Evolutionary conservation across 2,329 filamentous ascomycete genomes (phyloP), one percentile per base, ranked within the genome.

Genomic region (Pseudogymnoascus sp.): DNA sequence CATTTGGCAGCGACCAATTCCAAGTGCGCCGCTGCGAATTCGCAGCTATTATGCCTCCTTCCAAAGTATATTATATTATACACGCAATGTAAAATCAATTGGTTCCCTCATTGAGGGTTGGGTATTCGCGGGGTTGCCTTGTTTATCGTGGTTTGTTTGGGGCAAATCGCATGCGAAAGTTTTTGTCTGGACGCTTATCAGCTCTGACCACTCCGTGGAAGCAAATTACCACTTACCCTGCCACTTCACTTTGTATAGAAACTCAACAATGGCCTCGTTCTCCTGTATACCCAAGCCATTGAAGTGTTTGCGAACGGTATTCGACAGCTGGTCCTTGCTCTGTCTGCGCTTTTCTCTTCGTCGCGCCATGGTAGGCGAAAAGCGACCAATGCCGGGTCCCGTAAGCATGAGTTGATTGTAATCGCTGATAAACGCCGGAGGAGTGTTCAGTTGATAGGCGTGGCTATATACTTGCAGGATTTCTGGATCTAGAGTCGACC

Each of bases 291-390:
- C 88, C 67, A 90, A 81, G 36, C 85, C 86, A 72, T 95, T 95
- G 77, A 95, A 95, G 75, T 95, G 89, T 74, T 91, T 93, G 67
- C 90, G 82, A 59, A 93, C 88, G 1, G 84, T 82, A 67, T 86
- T 81, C 7, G 88, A 88, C 62, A 96, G 79, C 67, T 89, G 83
- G 38, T 91, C 87, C 72, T 89, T 89, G 70, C 83, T 84, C 72
- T 92, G 86, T 62, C 88, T 81, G 61, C 87, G 79, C 70, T 86
- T 81, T 56, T 85, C 79, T 67, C 84, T 85, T 68, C 81, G 82
- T 64, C 88, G 79, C 46, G 86, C 84, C 85, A 92, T 91, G 23
- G 89, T 92, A 5, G 90, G 89, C 14, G 88, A 91, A 75, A 87
- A 84, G 65, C 84, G 77, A 36, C 89, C 90, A 68, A 93, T 86